Conservation (phyloP, 352 stramenopile species). For the Pythium sp. region DNA sequence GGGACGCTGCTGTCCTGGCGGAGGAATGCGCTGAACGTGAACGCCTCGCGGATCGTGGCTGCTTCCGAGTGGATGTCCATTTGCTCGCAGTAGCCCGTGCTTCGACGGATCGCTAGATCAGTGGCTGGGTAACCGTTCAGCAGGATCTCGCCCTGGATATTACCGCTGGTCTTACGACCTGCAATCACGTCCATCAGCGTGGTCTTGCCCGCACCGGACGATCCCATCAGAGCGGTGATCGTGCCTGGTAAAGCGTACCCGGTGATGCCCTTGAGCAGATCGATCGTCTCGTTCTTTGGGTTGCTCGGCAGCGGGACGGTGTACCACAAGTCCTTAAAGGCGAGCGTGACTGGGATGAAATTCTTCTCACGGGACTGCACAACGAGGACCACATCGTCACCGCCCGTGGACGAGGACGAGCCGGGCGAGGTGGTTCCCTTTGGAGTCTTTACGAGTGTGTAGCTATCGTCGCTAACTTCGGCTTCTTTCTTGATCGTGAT, state of each 20-base stretch:
- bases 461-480: constrained; percentile 1
- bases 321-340: constrained; percentile 51
- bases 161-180: constrained; percentile 88
- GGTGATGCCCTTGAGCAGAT: constrained; percentile 59
- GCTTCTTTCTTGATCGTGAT: constrained; percentile 19
- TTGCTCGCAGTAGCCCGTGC: constrained; percentile 55
- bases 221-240: constrained; percentile 76
- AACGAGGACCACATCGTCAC: constrained; percentile 5
- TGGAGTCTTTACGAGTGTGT: constrained; percentile 1
- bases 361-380: constrained; percentile 7
- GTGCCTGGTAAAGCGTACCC: constrained; percentile 47
- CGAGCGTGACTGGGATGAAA: constrained; percentile 37
- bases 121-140: constrained; percentile 87
- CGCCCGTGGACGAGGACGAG: not conserved
- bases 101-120: constrained; percentile 38
- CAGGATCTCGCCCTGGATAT: constrained; percentile 80
- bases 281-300: constrained; percentile 26
- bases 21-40: constrained; percentile 80
- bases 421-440: not conserved
- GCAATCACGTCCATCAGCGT: constrained; percentile 96
- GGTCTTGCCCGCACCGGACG: constrained; percentile 88
- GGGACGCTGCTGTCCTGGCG: constrained; percentile 27
- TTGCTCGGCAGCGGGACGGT: constrained; percentile 27
- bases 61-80: constrained; percentile 82
- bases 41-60: constrained; percentile 75